Base-by-base conservation (phyloP, 2,329 filamentous ascomycete species). In the Stemphylium beticola region DNA sequence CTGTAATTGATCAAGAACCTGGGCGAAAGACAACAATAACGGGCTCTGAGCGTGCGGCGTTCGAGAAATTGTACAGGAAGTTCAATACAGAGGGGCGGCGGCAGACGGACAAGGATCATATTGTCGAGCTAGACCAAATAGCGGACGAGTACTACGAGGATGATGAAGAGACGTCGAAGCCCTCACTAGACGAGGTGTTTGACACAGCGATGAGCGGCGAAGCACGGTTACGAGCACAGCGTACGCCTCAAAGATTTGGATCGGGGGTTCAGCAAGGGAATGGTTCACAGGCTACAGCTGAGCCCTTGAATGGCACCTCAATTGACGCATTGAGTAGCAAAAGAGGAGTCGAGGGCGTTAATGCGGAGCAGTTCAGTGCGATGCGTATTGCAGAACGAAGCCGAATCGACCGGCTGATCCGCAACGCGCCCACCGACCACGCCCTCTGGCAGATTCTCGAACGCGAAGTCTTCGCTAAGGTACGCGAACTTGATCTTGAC, bases 361-460 rank as follows among this genome's bases (percentile, higher is more conserved):
- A 69, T 20, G 55, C 60, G 14, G 45, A 42, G n/a, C 49, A 29
- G 33, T 49, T 52, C 39, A 71, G 40, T 24, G 49, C 55, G 29
- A 41, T 65, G 12, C 53, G 65, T 22, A 22, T 57, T 7, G 49
- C 41, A 6, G 85, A 88, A 67, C 78, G 81, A 41, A 61, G 67
- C 22, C 77, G 84, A 9, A 80, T 91, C 8, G 81, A 84, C 57
- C 58, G 62, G 5, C 65, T 84, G 34, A 83, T 93, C 76, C 73
- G 77, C 10, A 69, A 65, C 2, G 86, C 86, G 15, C 62, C 77
- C 53, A 84, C 84, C 0, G 90, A 93, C 62, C 75, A 81, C 17
- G 83, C 85, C 45, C 77, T 92, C 9, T 92, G 89, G 88, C 72
- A 84, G 6, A 73, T 88, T 3, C 78, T 93, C 69, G 85, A 91